phyloP scores from a whole-genome alignment of 2,329 filamentous ascomycete species.

The Colletotrichum orbiculare region DNA sequence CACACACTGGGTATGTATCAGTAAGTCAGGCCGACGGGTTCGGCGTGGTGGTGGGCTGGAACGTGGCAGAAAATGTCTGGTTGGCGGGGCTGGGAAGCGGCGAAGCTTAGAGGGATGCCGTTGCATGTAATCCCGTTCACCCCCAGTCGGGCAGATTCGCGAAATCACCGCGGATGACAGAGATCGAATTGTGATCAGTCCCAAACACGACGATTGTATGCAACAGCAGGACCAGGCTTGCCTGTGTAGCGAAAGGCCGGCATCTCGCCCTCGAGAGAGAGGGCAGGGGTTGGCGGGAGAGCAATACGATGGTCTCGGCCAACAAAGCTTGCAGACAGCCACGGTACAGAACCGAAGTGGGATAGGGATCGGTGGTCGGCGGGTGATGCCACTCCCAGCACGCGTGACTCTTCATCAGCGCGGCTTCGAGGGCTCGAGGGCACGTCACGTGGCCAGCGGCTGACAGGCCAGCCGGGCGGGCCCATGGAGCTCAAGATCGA shows the following conservation, averaged over 20 bases:
- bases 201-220: background rate
- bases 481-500: too few relatives aligned
- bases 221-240: background rate
- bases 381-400: background rate
- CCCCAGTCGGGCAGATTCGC: background rate
- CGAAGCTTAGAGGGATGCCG: background rate
- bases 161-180: background rate
- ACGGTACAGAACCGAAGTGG: background rate
- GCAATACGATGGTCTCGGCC: background rate
- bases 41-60: too few relatives aligned
- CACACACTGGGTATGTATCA: too few relatives aligned
- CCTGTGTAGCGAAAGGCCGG: background rate
- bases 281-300: background rate
- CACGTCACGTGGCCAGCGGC: background rate
- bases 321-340: background rate
- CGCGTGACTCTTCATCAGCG: background rate
- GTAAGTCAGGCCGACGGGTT: too few relatives aligned
- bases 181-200: slow-evolving; percentile 14
- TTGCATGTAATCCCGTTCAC: background rate
- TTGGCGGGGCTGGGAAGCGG: background rate
- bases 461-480: too few relatives aligned
- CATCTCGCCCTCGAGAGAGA: background rate
- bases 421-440: background rate
- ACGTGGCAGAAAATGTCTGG: too few relatives aligned
- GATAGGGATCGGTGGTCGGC: background rate